These are phyloP conservation scores for Arthrinium puccinioides DNA, from an alignment of 2,329 filamentous ascomycete species.

Conservation along the genomic window DNA sequence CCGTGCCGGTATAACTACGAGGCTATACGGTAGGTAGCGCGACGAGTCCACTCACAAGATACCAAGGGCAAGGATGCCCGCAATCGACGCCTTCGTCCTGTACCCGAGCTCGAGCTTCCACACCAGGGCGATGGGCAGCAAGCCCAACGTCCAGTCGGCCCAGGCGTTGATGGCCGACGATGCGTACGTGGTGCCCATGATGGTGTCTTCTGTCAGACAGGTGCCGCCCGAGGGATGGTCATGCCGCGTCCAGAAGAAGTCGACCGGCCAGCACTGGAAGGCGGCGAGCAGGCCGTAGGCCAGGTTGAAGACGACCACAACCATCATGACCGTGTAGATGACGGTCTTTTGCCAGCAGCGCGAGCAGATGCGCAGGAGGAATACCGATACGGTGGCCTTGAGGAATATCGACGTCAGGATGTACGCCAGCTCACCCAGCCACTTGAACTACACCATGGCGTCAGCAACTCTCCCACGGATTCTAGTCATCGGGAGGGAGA, in stretches of 20 bases:
- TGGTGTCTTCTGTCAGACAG: constrained; percentile 22
- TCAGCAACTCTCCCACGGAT: neutral
- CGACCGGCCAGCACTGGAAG: constrained; percentile 29
- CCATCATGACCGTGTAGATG: constrained; percentile 22
- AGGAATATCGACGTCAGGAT: constrained; percentile 29
- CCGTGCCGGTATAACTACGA: constrained; percentile 1
- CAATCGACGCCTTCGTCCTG: constrained; percentile 26
- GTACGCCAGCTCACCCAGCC: constrained; percentile 29
- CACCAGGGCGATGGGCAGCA: constrained; percentile 28
- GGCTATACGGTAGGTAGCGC: neutral
- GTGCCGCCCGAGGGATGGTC: constrained; percentile 18
- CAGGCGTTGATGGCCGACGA: constrained; percentile 24
- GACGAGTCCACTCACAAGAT: constrained; percentile 28
- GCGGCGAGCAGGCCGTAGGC: constrained; percentile 29
- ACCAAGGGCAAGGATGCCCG: constrained; percentile 23
- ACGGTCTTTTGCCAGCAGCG: constrained; percentile 23
- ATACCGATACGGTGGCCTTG: constrained; percentile 30
- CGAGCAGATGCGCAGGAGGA: constrained; percentile 30
- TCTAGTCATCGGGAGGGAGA: too few relatives aligned
- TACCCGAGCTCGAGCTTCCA: constrained; percentile 26
- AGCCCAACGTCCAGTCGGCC: constrained; percentile 27
- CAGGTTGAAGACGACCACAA: constrained; percentile 23
- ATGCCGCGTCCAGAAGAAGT: constrained; percentile 31
- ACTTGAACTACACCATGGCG: constrained; percentile 16
- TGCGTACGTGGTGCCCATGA: constrained; percentile 25